A percentile compares a stretch with the other conserved stretches of the same genome.
phyloP scores from a whole-genome alignment of 352 stramenopile genomes.

The Globisporangium splendens region DNA sequence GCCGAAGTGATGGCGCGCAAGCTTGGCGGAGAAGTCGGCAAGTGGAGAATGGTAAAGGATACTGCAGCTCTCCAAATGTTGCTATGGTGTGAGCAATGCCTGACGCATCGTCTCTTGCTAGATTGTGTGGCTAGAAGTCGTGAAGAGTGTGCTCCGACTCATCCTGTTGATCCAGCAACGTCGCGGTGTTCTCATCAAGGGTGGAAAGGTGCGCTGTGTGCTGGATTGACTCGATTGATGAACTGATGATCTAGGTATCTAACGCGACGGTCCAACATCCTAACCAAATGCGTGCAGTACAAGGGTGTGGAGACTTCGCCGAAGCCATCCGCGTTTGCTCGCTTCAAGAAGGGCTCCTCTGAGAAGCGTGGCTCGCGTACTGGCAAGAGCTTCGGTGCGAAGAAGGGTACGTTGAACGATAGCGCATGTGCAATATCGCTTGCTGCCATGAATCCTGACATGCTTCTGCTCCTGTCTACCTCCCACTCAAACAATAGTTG shows the following conservation, averaged over 20 bases:
- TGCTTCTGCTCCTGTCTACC: neutral
- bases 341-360: constrained; percentile 45
- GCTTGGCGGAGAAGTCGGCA: constrained; percentile 58
- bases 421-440: constrained; percentile 3
- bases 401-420: constrained; percentile 18
- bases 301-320: constrained; percentile 48
- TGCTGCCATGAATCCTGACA: neutral
- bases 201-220: constrained; percentile 40
- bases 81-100: neutral
- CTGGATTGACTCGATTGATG: neutral
- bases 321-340: constrained; percentile 45
- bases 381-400: constrained; percentile 64
- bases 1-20: constrained; percentile 73
- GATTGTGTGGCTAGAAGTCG: constrained; percentile 75
- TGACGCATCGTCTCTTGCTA: constrained; percentile 11
- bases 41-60: constrained; percentile 60
- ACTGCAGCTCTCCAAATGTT: neutral
- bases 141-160: constrained; percentile 70
- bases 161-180: constrained; percentile 61
- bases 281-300: constrained; percentile 25
- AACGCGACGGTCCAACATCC: neutral
- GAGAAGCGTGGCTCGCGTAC: constrained; percentile 61
- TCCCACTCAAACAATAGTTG: constrained; percentile 9
- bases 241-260: neutral
- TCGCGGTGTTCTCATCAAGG: constrained; percentile 49